Evolutionary conservation across 768 basidiomycete genomes (phyloP).

Genomic region (Clitopilus passeckerianus): DNA sequence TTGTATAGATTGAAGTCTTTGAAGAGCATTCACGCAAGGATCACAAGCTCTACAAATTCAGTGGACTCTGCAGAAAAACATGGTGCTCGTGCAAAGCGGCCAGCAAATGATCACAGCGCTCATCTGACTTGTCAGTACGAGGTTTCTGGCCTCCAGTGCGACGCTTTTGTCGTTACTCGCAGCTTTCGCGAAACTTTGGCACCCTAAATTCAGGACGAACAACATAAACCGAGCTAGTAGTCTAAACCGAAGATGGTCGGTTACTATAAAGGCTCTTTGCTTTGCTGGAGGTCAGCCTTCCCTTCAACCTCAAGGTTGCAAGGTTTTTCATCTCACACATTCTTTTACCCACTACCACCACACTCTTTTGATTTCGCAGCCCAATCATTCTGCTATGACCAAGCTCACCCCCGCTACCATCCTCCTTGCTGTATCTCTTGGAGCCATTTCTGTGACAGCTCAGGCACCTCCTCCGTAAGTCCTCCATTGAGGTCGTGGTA

Average conservation of each 20-base stretch:
- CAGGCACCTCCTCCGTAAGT: constrained; percentile 17
- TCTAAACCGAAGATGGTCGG: not conserved
- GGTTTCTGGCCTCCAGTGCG: not conserved
- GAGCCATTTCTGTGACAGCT: constrained; percentile 14
- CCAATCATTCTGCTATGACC: constrained; percentile 2
- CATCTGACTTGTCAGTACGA: not conserved
- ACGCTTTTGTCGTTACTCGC: not conserved
- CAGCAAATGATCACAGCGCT: not conserved
- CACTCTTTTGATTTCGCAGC: constrained; percentile 4
- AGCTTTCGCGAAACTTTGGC: not conserved
- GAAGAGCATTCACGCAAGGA: not conserved
- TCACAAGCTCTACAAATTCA: too few species aligned
- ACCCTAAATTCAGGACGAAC: not conserved
- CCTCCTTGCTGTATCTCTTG: not conserved
- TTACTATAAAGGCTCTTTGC: not conserved
- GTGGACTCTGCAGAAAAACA: too few species aligned
- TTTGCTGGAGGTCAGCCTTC: not conserved
- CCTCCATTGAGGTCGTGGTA: not conserved
- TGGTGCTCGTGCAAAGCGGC: too few species aligned
- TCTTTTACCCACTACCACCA: not conserved
- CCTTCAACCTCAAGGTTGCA: not conserved
- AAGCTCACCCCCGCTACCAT: constrained; percentile 1
- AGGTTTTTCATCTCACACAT: not conserved
- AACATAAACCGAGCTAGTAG: not conserved
- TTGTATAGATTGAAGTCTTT: not conserved